Evolutionary conservation across 2,329 filamentous ascomycete genomes (phyloP).

Genomic region (Chrysosporium keratinophilum): DNA sequence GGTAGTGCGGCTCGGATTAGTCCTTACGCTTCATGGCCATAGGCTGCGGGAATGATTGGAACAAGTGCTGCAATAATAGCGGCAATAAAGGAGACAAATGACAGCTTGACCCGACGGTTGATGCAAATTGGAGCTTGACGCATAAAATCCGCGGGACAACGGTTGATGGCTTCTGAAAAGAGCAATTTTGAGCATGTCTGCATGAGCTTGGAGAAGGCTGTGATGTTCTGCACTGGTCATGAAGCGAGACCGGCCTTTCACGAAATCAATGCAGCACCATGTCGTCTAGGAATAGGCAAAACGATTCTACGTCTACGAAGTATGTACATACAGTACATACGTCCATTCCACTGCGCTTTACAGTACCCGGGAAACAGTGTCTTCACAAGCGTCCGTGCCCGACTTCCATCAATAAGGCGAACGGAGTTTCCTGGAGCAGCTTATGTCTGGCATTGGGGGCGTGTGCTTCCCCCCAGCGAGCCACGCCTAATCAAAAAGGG

Average conservation of each 20-base stretch:
- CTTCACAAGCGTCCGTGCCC: no score
- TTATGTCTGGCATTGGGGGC: no score
- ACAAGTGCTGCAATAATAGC: constrained; percentile 1
- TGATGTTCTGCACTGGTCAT: not conserved
- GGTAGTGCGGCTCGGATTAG: constrained; percentile 9
- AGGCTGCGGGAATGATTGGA: constrained; percentile 11
- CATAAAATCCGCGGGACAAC: not conserved
- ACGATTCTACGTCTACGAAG: no score
- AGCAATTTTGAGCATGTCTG: not conserved
- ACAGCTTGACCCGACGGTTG: not conserved
- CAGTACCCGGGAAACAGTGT: no score
- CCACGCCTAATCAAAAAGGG: not conserved
- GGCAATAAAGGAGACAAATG: not conserved
- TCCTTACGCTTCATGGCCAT: constrained; percentile 11
- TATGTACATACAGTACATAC: no score
- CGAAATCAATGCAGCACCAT: not conserved
- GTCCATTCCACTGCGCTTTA: no score
- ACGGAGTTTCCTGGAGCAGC: no score
- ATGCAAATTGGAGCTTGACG: not conserved
- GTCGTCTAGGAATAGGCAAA: not conserved
- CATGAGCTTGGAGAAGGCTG: not conserved
- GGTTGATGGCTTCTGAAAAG: not conserved
- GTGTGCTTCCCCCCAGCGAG: not conserved
- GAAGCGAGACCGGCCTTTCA: not conserved
- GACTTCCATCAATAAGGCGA: no score